Evolutionary conservation across 441 rosid genomes (phyloP), one percentile per base, ranked within the genome.

Genomic region (Macaranga tanarius): DNA sequence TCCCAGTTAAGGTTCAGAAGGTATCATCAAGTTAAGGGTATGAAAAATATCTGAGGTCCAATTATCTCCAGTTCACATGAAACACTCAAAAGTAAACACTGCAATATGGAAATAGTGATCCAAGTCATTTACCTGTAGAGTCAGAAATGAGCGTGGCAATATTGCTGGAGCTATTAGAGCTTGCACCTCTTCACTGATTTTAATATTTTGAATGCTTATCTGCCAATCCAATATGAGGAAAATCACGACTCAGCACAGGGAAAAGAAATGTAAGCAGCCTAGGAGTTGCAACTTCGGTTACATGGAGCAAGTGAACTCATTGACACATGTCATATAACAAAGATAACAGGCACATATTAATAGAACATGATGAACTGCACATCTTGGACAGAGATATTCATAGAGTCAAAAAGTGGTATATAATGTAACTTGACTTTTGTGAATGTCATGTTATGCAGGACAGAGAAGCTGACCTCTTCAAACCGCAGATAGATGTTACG

Each of bases 401-500:
- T 34, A 20, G 26, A 17, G 47, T 56, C 61, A 76, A 73, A 70
- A 7, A 20, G 58, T 52, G 20, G 31, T 44, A 71, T 57, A 22
- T 51, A n/a, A 51, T 59, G 60, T 42, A 60, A 51, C 76, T 45
- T 50, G 25, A 78, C 44, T 2, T 19, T 56, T 71, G 70, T 65
- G 66, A 16, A 63, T 76, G 72, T 75, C 70, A 51, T 45, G 34
- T 44, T 13, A 77, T 42, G 28, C 23, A 75, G 81, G 79, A 69
- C 44, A 56, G 64, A 50, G 70, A 52, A 79, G 73, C 89, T 82
- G 80, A 91, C 99, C 97, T 95, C 92, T 86, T 89, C 94, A 78
- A 95, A 92, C 81, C 85, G 89, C 80, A 95, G 97, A 80, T 88
- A 88, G 76, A 95, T 83, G 84, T 89, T 95, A 17, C 95, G 88